Evolutionary conservation across 176 grass and related monocot genomes (phyloP).

Genomic region (Elymus sibiricus): DNA sequence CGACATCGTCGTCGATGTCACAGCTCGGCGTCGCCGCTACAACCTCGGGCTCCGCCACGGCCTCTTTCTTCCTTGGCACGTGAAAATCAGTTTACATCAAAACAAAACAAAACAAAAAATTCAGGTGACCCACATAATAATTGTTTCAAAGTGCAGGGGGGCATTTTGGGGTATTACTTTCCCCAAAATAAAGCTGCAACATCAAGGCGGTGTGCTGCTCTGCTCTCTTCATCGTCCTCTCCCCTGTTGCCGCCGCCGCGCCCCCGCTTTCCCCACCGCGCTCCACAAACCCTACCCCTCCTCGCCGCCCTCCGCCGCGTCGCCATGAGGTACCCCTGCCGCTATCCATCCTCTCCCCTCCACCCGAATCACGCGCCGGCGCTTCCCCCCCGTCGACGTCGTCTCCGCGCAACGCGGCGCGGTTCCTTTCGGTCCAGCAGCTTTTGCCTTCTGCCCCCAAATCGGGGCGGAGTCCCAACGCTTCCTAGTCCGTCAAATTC

Average conservation of each 20-base stretch:
- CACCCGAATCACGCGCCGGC: background rate
- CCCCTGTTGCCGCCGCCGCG: background rate
- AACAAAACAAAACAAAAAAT: no score
- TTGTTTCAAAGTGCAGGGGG: background rate
- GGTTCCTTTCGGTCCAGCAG: background rate
- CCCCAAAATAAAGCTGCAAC: constrained; percentile 4
- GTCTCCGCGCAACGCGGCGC: background rate
- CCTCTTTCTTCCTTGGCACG: no score
- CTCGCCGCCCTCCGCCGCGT: background rate
- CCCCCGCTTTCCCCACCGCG: constrained; percentile 20
- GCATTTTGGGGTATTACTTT: background rate
- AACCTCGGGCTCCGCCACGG: no score
- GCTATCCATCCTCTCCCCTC: background rate
- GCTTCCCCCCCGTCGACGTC: background rate
- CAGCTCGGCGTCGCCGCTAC: no score
- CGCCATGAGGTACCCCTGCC: constrained; percentile 36
- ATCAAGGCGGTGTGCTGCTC: background rate
- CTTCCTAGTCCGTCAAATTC: background rate
- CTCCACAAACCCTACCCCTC: constrained; percentile 17
- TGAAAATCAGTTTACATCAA: no score
- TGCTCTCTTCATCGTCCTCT: background rate
- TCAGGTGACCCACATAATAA: no score
- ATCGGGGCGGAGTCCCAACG: background rate
- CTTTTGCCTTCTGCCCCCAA: background rate
- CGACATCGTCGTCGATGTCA: no score